phyloP scores from a whole-genome alignment of 352 stramenopile species.

The Pythium biforme region DNA sequence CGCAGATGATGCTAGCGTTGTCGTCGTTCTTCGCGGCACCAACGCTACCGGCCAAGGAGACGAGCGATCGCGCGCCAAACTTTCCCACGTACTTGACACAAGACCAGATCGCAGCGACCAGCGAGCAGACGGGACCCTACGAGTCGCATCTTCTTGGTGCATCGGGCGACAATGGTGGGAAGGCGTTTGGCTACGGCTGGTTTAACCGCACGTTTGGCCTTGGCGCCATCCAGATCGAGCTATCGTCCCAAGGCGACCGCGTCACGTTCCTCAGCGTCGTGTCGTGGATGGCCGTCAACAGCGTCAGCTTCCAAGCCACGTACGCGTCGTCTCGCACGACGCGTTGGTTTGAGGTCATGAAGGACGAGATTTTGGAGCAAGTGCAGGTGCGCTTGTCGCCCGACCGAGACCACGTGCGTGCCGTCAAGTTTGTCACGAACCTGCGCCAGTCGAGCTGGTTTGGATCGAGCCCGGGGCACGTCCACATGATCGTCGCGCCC shows the following conservation, averaged over 20 bases:
- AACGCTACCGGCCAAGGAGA: no score
- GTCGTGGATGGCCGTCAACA: neutral
- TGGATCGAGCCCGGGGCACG: neutral
- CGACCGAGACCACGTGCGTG: neutral
- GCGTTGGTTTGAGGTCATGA: conserved; percentile 3
- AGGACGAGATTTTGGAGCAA: neutral
- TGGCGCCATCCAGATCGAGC: neutral
- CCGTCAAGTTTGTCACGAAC: conserved; percentile 1
- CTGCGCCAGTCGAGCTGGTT: conserved; percentile 6
- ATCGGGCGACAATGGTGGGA: neutral
- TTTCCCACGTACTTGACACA: no score
- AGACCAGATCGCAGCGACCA: no score
- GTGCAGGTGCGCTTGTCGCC: neutral
- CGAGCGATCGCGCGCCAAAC: no score
- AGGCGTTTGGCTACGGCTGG: neutral
- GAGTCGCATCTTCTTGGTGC: no score
- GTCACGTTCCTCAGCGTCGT: neutral
- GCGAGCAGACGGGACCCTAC: no score
- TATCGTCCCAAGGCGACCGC: neutral
- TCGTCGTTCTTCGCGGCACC: no score
- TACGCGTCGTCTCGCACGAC: neutral
- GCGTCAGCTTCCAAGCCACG: neutral
- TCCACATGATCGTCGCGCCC: neutral
- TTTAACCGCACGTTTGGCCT: neutral
- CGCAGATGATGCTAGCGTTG: no score